Conservation (phyloP, 805 yeast species). For the Lipomyces oligophaga region DNA sequence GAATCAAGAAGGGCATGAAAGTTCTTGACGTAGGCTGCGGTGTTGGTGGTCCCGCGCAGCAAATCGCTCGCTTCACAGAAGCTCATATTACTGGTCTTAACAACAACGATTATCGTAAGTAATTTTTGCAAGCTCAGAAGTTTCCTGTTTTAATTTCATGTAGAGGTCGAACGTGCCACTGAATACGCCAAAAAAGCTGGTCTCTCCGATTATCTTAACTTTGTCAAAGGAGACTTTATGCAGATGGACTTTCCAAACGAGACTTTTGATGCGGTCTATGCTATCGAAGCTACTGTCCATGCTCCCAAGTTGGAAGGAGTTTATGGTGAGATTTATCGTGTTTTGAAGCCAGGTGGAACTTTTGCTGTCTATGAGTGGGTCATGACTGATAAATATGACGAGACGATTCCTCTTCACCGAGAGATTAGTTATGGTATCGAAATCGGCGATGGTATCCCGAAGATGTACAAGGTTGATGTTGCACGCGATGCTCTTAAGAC, state of each 20-base stretch:
- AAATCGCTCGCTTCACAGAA: slow-evolving; percentile 86
- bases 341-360: slow-evolving; percentile 93
- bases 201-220: slow-evolving; percentile 68
- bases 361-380: slow-evolving; percentile 99
- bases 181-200: slow-evolving; percentile 65
- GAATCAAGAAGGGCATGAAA: slow-evolving; percentile 69
- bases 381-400: slow-evolving; percentile 92
- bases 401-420: slow-evolving; percentile 80
- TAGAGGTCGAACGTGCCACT: slow-evolving; percentile 83
- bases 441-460: slow-evolving; percentile 98
- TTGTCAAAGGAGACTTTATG: slow-evolving; percentile 98
- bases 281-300: slow-evolving; percentile 97
- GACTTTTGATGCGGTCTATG: slow-evolving; percentile 92
- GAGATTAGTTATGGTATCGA: slow-evolving; percentile 95
- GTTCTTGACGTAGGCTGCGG: slow-evolving; percentile 99
- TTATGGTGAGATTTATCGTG: slow-evolving; percentile 88
- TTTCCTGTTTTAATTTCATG: not conserved
- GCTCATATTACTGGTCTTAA: slow-evolving; percentile 84
- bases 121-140: not conserved
- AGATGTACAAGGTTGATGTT: slow-evolving; percentile 81
- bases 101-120: slow-evolving; percentile 77
- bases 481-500: slow-evolving; percentile 80
- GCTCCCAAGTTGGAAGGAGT: slow-evolving; percentile 97
- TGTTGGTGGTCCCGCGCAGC: slow-evolving; percentile 99
- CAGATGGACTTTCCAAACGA: slow-evolving; percentile 93